These are phyloP conservation scores for Aspergillus baeticus DNA, from an alignment of 495 filamentous ascomycete genomes.

Conservation along the genomic window DNA sequence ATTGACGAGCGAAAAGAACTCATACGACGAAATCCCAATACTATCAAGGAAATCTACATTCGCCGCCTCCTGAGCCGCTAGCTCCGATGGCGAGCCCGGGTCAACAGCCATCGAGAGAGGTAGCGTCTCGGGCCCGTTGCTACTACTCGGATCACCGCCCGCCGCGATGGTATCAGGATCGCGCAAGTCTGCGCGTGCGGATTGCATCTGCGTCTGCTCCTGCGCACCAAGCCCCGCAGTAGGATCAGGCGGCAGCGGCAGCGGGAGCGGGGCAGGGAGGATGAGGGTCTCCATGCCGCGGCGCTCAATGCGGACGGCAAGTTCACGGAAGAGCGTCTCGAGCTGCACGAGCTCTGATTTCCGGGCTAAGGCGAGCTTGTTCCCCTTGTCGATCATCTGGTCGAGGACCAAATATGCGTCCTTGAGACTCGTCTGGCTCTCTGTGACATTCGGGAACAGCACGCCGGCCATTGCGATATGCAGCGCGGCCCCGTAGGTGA, in stretches of 20 bases:
- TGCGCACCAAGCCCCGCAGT: background rate
- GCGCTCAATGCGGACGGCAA: slow-evolving; percentile 5
- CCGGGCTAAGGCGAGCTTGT: slow-evolving; percentile 28
- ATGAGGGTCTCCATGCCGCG: slow-evolving; percentile 1
- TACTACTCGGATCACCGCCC: too few species aligned
- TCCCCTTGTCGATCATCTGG: slow-evolving; percentile 35
- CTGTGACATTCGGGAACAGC: slow-evolving; percentile 26
- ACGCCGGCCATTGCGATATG: slow-evolving; percentile 31
- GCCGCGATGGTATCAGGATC: too few species aligned
- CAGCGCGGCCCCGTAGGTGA: slow-evolving; percentile 34
- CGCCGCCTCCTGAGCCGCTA: background rate
- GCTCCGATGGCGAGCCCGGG: background rate
- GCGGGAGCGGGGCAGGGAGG: background rate
- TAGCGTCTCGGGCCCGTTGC: background rate
- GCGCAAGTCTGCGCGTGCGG: too few species aligned
- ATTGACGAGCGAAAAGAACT: slow-evolving; percentile 28
- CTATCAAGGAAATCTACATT: slow-evolving; percentile 25
- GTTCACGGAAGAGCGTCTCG: slow-evolving; percentile 24
- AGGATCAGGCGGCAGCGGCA: background rate
- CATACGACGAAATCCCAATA: slow-evolving; percentile 33
- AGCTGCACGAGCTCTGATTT: slow-evolving; percentile 28
- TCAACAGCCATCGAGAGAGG: background rate
- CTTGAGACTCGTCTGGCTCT: slow-evolving; percentile 17
- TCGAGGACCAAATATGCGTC: slow-evolving; percentile 31
- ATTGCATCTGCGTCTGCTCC: too few species aligned